Base-by-base conservation (phyloP, 805 yeast genomes). In the Metschnikowia cubensis region DNA sequence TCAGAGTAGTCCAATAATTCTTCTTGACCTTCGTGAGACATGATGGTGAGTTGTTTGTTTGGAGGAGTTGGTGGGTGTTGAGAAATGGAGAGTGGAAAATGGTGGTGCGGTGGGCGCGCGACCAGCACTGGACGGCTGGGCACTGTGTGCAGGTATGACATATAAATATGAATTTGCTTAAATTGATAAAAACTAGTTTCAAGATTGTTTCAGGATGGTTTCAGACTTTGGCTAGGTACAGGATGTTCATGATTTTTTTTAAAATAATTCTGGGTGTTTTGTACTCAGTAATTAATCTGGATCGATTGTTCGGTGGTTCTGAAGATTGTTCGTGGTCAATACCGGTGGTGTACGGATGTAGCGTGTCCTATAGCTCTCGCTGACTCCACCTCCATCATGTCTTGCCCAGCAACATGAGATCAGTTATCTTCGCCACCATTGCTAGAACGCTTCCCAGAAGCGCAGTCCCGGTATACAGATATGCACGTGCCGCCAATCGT, bases 21-120 rank as follows among this genome's bases (percentile, higher is more conserved):
- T 87, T 94, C 99, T 87, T 92, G 98, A 67, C 94, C 95, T 81
- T 87, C 95, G 85, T 88, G 87, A 50, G 96, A 89, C 96, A 89
- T 87, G 37, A 14, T 58, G 35, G n/a, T 42, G 48, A 42, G 20
- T 39, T 46, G 42, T 50, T 39, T 29, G 42, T 33, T 44, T 41
- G 40, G 6, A 14, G 34, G 20, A 22, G 46, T 35, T 13, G 40
- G 6, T 22, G 46, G 14, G 21, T 35, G 46, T 43, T 43, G 46
- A 43, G 46, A 43, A 43, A 43, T 20, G 46, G 29, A 25, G 29
- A 25, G 20, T 35, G 46, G 35, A 35, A 43, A 43, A 25, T 25
- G 11, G 25, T n/a, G 45, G 29, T 6, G 32, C 34, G 46, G 46
- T 43, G 39, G 31, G 40, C 46, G 46, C 46, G 46, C 46, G 40